Base-by-base conservation (phyloP, 805 yeast species). In the Yueomyces sinensis region DNA sequence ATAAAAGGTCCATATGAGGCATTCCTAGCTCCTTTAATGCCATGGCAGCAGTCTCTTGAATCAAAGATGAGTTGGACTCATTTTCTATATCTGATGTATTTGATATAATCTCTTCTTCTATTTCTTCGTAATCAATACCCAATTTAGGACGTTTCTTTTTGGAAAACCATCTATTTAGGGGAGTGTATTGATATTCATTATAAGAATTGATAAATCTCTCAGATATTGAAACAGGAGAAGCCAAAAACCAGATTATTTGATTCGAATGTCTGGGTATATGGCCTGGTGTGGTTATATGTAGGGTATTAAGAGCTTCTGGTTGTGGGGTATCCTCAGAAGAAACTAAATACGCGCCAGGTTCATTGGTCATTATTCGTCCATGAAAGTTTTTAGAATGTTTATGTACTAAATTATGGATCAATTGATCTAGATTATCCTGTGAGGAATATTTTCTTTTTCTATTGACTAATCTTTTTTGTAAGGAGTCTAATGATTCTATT, bases 211-310 rank as follows among this genome's bases (percentile, higher is more conserved):
- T 37, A 13, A 65, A 40, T 37, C 76, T 51, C 43, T 61, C 64
- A 4, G 62, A 50, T 24, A 71, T 49, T 23, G 64, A 57, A 13
- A 70, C 60, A 18, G 84, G 82, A 1, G 86, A 78, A 1, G 82
- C 73, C 45, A 77, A 66, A 52, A 72, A 78, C 82, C 86, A 80
- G 13, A 80, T 52, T 14, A 74, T 47, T 19, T 74, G 72, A 13
- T 65, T 66, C 6, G 13, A 6, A 9, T 11, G 28, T 5, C 15
- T n/a, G 5, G 13, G 14, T 9, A 25, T 25, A 13, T 25, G 28
- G 28, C 15, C 14, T 6, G 13, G 6, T 25, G 6, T n/a, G 5
- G 28, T 22, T 7, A 22, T 11, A 22, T 22, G 24, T 7, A 22
- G 7, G 11, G 24, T 7, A 22, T 22, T 22, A 22, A 22, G 7